Percentiles rank a stretch among this genome's conserved stretches.
These are phyloP conservation scores for Macrolepiota dolichaula DNA, from an alignment of 768 basidiomycete genomes.

Conservation along the genomic window DNA sequence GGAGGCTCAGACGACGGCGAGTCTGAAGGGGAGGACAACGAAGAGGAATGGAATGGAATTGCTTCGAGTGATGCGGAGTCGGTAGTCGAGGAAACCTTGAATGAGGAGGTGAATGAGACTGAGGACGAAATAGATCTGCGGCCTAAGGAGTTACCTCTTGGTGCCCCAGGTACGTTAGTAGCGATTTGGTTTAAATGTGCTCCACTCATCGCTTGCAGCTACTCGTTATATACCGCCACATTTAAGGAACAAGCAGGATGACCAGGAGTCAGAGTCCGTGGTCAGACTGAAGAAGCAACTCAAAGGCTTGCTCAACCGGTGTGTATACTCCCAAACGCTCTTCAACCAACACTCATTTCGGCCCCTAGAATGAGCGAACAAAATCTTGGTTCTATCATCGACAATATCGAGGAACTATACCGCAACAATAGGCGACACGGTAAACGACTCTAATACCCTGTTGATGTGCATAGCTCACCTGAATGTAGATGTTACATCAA, in stretches of 20 bases:
- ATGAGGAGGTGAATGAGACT: constrained; percentile 13
- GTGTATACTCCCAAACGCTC: constrained; percentile 12
- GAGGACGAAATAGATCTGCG: constrained; percentile 7
- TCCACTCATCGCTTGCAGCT: constrained; percentile 21
- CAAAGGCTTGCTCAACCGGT: constrained; percentile 90
- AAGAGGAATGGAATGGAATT: constrained; percentile 35
- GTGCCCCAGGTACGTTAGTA: constrained; percentile 9
- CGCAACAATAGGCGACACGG: constrained; percentile 76
- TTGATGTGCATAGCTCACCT: background rate
- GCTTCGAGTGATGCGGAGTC: constrained; percentile 1
- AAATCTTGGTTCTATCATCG: constrained; percentile 75
- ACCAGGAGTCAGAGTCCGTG: constrained; percentile 31
- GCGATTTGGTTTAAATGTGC: background rate
- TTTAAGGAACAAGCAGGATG: constrained; percentile 42
- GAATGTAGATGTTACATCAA: constrained; percentile 72
- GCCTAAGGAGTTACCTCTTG: background rate
- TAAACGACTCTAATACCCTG: constrained; percentile 24
- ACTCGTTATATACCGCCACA: constrained; percentile 79
- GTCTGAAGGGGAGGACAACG: constrained; percentile 14
- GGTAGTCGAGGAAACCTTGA: constrained; percentile 18
- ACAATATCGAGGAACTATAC: constrained; percentile 73
- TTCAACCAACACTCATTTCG: background rate
- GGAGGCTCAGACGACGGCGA: constrained; percentile 19
- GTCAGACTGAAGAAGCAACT: constrained; percentile 68
- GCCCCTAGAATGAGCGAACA: constrained; percentile 78